These are phyloP conservation scores for Ampelocalamus luodianensis DNA, from an alignment of 176 grass and related monocot species.

Conservation along the genomic window DNA sequence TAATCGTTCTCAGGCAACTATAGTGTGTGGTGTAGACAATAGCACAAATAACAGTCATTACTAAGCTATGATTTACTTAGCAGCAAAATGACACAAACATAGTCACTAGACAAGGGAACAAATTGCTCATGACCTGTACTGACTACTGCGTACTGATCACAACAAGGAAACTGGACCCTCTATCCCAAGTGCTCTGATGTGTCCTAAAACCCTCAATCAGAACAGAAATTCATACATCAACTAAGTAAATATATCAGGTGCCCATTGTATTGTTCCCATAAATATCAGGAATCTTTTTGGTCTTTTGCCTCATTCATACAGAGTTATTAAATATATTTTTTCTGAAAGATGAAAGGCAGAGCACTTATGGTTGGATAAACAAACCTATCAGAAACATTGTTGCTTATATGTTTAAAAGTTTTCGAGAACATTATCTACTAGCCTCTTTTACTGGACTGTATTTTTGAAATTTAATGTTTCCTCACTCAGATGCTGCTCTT, in stretches of 20 bases:
- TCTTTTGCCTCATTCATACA: neutral
- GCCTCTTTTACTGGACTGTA: neutral
- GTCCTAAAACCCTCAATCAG: neutral
- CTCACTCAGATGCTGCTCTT: neutral
- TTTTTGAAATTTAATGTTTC: conserved; percentile 18
- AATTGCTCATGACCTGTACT: neutral
- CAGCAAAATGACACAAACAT: neutral
- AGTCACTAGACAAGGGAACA: neutral
- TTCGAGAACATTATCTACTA: conserved; percentile 13
- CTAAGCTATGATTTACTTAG: neutral
- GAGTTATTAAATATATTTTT: neutral
- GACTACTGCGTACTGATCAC: neutral
- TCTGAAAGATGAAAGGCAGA: conserved; percentile 18
- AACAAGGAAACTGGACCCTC: neutral
- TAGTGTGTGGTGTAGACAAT: conserved; percentile 7
- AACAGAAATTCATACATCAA: conserved; percentile 7
- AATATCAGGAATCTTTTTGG: neutral
- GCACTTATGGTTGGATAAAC: neutral
- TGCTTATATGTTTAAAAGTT: neutral
- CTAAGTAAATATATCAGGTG: neutral
- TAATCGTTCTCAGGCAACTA: neutral
- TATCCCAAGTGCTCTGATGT: neutral
- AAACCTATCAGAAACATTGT: conserved; percentile 9
- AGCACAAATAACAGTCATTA: conserved; percentile 21
- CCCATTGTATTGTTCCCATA: neutral